These are phyloP conservation scores for Pseudocercospora macadamiae DNA, from an alignment of 2,329 filamentous ascomycete species.

Conservation along the genomic window DNA sequence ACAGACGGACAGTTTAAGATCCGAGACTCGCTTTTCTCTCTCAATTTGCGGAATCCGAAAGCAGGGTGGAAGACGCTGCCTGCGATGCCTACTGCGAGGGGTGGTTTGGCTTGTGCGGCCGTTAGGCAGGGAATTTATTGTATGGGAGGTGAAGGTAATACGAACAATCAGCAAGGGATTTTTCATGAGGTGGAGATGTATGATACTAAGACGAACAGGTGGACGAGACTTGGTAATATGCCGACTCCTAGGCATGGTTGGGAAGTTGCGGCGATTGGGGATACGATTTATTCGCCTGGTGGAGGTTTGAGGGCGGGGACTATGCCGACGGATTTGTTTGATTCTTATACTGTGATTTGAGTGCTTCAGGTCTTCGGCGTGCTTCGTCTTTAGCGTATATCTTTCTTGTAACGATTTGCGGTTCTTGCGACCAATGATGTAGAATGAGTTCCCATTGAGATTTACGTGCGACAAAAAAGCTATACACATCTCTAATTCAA, in stretches of 20 bases:
- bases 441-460: too few relatives aligned
- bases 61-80: slow-evolving; percentile 10
- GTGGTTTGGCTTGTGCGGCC: slow-evolving; percentile 14
- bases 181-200: slow-evolving; percentile 12
- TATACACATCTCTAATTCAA: neutral
- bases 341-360: slow-evolving; percentile 1
- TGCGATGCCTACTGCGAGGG: slow-evolving; percentile 13
- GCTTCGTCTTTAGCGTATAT: neutral
- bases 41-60: slow-evolving; percentile 1
- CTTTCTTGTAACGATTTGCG: neutral
- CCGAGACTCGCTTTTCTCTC: slow-evolving; percentile 9
- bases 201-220: slow-evolving; percentile 9
- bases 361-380: neutral
- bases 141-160: slow-evolving; percentile 16
- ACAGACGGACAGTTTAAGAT: slow-evolving; percentile 12
- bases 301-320: slow-evolving; percentile 14
- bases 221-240: slow-evolving; percentile 5
- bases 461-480: too few relatives aligned
- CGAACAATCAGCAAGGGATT: neutral
- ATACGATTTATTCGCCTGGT: slow-evolving; percentile 14
- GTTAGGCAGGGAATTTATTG: slow-evolving; percentile 8
- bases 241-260: slow-evolving; percentile 15
- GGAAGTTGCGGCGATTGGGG: slow-evolving; percentile 6
- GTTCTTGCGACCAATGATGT: neutral
- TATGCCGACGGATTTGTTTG: slow-evolving; percentile 9